A percentile compares a stretch with the other conserved stretches of the same genome.
phyloP scores from a whole-genome alignment of 805 yeast species.

The Candida germanica region DNA sequence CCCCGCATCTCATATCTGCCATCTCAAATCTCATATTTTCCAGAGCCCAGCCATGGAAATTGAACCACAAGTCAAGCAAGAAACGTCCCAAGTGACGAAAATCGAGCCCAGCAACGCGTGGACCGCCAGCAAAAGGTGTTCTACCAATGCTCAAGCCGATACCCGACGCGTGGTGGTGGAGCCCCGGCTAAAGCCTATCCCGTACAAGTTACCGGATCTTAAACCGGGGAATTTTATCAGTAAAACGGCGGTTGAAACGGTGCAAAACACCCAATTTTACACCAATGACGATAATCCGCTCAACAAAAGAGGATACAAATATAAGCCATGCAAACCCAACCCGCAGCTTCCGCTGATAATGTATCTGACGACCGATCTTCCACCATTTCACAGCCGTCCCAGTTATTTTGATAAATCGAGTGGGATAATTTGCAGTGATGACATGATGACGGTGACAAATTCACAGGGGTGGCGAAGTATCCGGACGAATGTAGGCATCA shows the following conservation, averaged over 20 bases:
- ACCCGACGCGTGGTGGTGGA: slow-evolving; percentile 18
- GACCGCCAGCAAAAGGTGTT: slow-evolving; percentile 16
- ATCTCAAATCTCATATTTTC: no score
- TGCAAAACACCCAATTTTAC: slow-evolving; percentile 16
- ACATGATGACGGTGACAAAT: slow-evolving; percentile 43
- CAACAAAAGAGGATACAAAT: slow-evolving; percentile 78
- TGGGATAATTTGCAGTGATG: slow-evolving; percentile 40
- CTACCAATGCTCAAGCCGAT: slow-evolving; percentile 15
- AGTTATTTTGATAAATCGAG: slow-evolving; percentile 69
- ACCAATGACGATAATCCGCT: slow-evolving; percentile 74
- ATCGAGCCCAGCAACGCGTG: slow-evolving; percentile 16
- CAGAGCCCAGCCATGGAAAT: slow-evolving; percentile 10
- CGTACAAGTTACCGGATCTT: slow-evolving; percentile 23
- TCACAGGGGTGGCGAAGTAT: slow-evolving; percentile 75
- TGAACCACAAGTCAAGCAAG: slow-evolving; percentile 12
- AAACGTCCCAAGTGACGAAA: slow-evolving; percentile 3
- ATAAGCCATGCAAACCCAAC: slow-evolving; percentile 73
- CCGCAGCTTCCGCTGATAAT: slow-evolving; percentile 53
- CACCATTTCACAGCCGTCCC: slow-evolving; percentile 58
- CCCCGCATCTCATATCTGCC: no score
- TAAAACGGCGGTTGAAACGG: slow-evolving; percentile 9
- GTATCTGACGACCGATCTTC: slow-evolving; percentile 71
- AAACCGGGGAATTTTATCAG: slow-evolving; percentile 5
- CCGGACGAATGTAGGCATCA: slow-evolving; percentile 68
- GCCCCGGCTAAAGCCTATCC: slow-evolving; percentile 15